These are phyloP conservation scores for Pythium guiyangense DNA, from an alignment of 352 stramenopile species.

Conservation along the genomic window DNA sequence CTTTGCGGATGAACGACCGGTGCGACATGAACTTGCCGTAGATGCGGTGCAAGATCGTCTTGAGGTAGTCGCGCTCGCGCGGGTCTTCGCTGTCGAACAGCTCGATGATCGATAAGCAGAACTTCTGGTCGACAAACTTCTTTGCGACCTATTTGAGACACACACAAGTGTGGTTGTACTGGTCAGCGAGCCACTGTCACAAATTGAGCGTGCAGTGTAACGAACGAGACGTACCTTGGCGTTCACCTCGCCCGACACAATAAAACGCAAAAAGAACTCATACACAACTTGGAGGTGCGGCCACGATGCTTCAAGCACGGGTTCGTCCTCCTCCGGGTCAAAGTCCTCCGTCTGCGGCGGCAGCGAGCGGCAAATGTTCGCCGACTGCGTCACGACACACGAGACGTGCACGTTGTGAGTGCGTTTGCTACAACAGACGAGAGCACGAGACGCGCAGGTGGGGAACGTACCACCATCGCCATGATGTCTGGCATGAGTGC, in stretches of 20 bases:
- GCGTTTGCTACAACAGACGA: too few relatives aligned
- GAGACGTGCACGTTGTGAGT: too few relatives aligned
- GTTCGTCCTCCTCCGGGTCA: slow-evolving; percentile 98
- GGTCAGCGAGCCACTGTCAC: too few relatives aligned
- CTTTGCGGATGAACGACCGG: slow-evolving; percentile 96
- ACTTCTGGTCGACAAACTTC: slow-evolving; percentile 97
- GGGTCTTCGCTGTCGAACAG: slow-evolving; percentile 95
- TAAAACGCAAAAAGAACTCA: slow-evolving; percentile 99
- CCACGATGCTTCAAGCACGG: slow-evolving; percentile 95
- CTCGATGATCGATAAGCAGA: slow-evolving; percentile 94
- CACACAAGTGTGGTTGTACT: too few relatives aligned
- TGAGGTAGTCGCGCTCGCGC: slow-evolving; percentile 98
- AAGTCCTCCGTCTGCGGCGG: slow-evolving; percentile 95
- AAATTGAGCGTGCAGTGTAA: too few relatives aligned
- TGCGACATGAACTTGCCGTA: slow-evolving; percentile 99
- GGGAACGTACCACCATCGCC: slow-evolving; percentile 69
- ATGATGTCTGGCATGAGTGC: slow-evolving; percentile 96
- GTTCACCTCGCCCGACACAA: slow-evolving; percentile 96
- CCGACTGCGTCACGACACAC: slow-evolving; percentile 46
- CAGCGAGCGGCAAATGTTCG: slow-evolving; percentile 95
- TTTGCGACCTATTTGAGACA: slow-evolving; percentile 84
- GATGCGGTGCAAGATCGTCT: slow-evolving; percentile 99
- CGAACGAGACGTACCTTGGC: slow-evolving; percentile 64
- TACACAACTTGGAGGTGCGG: slow-evolving; percentile 98
- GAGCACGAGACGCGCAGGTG: too few relatives aligned